A percentile compares a stretch with the other conserved stretches of the same genome.
Evolutionary conservation across 1,284 basidiomycete genomes (phyloP).

Genomic region (Cutaneotrichosporon mucoides): DNA sequence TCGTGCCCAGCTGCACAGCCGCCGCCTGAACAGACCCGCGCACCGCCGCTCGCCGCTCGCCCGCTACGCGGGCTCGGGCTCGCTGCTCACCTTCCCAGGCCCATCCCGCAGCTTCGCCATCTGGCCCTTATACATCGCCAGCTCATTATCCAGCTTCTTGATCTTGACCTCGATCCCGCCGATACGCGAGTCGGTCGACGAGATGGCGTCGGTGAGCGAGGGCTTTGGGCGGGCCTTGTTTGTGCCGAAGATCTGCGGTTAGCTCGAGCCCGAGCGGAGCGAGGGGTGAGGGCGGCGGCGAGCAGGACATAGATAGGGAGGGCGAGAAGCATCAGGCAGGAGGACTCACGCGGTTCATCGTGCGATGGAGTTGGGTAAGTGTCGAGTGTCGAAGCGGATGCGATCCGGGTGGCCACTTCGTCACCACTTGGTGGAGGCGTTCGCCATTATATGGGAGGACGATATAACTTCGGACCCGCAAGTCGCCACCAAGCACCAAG

Average conservation of each 20-base stretch:
- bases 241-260: slow-evolving; percentile 64
- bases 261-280: background rate
- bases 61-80: no score
- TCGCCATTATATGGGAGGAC: background rate
- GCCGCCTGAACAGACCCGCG: no score
- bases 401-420: slow-evolving; percentile 2
- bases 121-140: slow-evolving; percentile 89
- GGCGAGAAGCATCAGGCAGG: no score
- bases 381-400: background rate
- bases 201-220: slow-evolving; percentile 82
- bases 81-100: slow-evolving; percentile 75
- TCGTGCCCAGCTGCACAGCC: no score
- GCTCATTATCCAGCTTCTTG: slow-evolving; percentile 91
- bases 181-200: slow-evolving; percentile 84
- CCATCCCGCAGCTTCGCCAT: slow-evolving; percentile 91
- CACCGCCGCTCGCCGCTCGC: no score
- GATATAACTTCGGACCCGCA: background rate
- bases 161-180: slow-evolving; percentile 94
- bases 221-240: slow-evolving; percentile 70
- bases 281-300: background rate
- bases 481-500: no score
- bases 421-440: background rate
- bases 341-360: slow-evolving; percentile 38
- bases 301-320: background rate
- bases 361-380: background rate